Percentiles rank a stretch among this genome's conserved stretches.
These are phyloP conservation scores for Musa acuminata DNA, from an alignment of 176 grass and related monocot genomes.

Conservation along the genomic window DNA sequence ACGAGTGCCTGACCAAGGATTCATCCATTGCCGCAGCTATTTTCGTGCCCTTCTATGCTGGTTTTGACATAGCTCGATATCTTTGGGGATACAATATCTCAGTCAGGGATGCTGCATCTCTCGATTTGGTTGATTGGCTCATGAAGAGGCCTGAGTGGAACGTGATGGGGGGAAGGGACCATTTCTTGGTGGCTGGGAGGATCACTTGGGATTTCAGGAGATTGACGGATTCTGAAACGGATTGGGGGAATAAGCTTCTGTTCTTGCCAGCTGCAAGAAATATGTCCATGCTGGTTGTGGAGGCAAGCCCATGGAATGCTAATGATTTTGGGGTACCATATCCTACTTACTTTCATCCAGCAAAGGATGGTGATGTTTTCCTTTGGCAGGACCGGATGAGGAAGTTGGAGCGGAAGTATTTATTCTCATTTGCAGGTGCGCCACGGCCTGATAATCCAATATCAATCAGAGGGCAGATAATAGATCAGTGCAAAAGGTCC, in stretches of 20 bases:
- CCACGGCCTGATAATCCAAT: neutral
- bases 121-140: neutral
- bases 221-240: neutral
- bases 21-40: neutral
- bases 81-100: neutral
- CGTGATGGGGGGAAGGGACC: neutral
- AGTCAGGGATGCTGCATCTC: neutral
- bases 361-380: neutral
- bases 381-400: slow-evolving; percentile 5
- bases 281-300: slow-evolving; percentile 5
- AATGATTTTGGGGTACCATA: slow-evolving; percentile 3
- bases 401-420: neutral
- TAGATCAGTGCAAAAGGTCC: neutral
- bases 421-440: slow-evolving; percentile 1
- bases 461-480: neutral
- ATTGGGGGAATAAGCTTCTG: neutral
- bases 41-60: neutral
- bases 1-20: neutral
- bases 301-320: neutral
- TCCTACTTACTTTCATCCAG: slow-evolving; percentile 3
- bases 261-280: slow-evolving; percentile 2
- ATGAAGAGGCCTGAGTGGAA: neutral
- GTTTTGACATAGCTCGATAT: neutral
- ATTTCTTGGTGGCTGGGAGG: neutral
- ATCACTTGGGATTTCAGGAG: slow-evolving; percentile 1